A percentile compares a stretch with the other conserved stretches of the same genome.
Conservation (phyloP, 2,329 filamentous ascomycete species). For the Calonectria montana region DNA sequence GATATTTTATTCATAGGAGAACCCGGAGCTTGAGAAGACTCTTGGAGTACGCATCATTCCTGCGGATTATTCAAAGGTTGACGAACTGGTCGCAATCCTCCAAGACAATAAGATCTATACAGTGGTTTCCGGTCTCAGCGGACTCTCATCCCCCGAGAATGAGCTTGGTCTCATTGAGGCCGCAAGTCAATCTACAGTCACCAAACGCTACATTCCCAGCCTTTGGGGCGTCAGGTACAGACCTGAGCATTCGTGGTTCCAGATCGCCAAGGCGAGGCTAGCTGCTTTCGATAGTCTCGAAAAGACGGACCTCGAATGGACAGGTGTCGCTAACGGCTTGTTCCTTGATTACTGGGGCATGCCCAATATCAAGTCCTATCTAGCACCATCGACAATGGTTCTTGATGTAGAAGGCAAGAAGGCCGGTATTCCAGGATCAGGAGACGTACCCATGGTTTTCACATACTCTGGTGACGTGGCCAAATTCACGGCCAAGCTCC, state of each 20-base stretch:
- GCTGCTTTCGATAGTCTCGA: background rate
- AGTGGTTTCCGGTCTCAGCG: background rate
- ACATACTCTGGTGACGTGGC: background rate
- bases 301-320: background rate
- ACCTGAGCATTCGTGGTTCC: background rate
- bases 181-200: background rate
- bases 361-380: background rate
- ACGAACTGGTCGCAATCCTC: background rate
- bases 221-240: background rate
- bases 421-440: background rate
- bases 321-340: background rate
- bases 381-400: background rate
- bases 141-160: background rate
- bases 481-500: background rate
- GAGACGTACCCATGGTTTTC: background rate
- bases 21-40: background rate
- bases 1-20: background rate
- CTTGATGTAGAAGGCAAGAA: background rate
- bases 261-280: background rate
- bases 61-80: background rate
- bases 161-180: background rate
- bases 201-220: background rate
- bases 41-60: background rate
- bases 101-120: background rate
- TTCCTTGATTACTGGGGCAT: constrained; percentile 5